phyloP scores from a whole-genome alignment of 1,284 basidiomycete species.

The Apiotrichum laibachii region DNA sequence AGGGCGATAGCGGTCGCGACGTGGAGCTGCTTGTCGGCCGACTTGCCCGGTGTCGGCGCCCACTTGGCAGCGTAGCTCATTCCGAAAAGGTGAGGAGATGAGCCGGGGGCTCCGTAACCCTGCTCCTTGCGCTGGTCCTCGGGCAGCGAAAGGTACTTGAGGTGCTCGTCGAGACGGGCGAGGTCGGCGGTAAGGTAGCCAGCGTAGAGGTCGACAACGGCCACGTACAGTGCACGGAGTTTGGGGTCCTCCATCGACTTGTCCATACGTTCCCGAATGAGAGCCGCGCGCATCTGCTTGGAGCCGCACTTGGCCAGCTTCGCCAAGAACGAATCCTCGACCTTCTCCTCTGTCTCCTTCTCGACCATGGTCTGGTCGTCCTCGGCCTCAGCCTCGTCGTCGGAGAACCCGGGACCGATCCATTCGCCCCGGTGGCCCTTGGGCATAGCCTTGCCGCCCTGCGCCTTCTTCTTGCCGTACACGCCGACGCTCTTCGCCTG shows the following conservation, averaged over 20 bases:
- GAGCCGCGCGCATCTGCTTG: conserved; percentile 30
- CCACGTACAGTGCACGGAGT: conserved; percentile 63
- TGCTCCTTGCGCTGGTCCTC: conserved; percentile 34
- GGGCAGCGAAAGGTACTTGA: conserved; percentile 23
- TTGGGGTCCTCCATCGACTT: conserved; percentile 55
- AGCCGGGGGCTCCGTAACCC: conserved; percentile 15
- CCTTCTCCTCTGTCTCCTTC: background rate
- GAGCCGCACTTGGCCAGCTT: background rate
- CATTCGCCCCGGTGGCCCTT: too few species aligned
- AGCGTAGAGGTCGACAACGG: conserved; percentile 62
- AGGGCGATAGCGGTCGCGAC: conserved; percentile 62
- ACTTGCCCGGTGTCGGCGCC: conserved; percentile 61
- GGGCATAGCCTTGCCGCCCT: too few species aligned
- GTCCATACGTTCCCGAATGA: conserved; percentile 46
- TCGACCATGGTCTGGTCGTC: conserved; percentile 12
- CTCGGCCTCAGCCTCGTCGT: background rate
- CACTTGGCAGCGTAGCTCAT: conserved; percentile 65
- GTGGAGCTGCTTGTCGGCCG: conserved; percentile 64
- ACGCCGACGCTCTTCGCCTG: too few species aligned
- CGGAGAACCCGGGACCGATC: too few species aligned
- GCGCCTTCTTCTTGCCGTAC: too few species aligned
- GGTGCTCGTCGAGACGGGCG: conserved; percentile 40
- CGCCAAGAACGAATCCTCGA: too few species aligned
- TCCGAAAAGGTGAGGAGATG: conserved; percentile 48
- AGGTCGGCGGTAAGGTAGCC: conserved; percentile 57